A percentile compares a stretch with the other conserved stretches of the same genome.
phyloP scores from a whole-genome alignment of 768 basidiomycete species.

The Neoboletus subvelutipes region DNA sequence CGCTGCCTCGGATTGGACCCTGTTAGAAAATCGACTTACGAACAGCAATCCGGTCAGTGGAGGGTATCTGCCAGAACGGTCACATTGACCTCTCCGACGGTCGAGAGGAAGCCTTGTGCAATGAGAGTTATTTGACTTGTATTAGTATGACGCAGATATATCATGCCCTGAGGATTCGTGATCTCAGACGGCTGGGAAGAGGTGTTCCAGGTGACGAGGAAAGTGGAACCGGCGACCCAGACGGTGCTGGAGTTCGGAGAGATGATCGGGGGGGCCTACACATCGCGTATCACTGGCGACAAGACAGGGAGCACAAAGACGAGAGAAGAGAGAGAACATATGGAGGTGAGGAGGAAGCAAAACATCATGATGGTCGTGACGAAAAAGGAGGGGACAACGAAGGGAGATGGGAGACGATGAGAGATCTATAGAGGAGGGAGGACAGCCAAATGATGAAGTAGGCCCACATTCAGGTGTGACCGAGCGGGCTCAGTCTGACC shows the following conservation, averaged over 20 bases:
- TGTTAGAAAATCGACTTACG: slow-evolving; percentile 32
- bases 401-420: background rate
- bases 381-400: slow-evolving; percentile 1
- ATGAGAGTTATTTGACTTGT: slow-evolving; percentile 36
- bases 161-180: slow-evolving; percentile 44
- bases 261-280: slow-evolving; percentile 45
- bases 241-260: slow-evolving; percentile 36
- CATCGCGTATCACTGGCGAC: slow-evolving; percentile 37
- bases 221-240: slow-evolving; percentile 42
- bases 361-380: slow-evolving; percentile 24
- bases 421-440: slow-evolving; percentile 13
- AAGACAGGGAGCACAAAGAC: slow-evolving; percentile 31
- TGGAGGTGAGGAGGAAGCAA: slow-evolving; percentile 13
- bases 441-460: background rate
- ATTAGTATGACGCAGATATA: slow-evolving; percentile 41
- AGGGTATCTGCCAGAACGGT: slow-evolving; percentile 41
- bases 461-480: background rate
- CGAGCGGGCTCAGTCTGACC: no score
- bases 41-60: slow-evolving; percentile 42
- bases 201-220: slow-evolving; percentile 48
- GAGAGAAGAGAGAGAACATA: slow-evolving; percentile 25
- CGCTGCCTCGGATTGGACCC: background rate
- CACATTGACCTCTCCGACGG: slow-evolving; percentile 36
- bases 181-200: slow-evolving; percentile 43
- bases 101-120: slow-evolving; percentile 39